phyloP scores from a whole-genome alignment of 129 eudicot genomes.

The Sambucus nigra region DNA sequence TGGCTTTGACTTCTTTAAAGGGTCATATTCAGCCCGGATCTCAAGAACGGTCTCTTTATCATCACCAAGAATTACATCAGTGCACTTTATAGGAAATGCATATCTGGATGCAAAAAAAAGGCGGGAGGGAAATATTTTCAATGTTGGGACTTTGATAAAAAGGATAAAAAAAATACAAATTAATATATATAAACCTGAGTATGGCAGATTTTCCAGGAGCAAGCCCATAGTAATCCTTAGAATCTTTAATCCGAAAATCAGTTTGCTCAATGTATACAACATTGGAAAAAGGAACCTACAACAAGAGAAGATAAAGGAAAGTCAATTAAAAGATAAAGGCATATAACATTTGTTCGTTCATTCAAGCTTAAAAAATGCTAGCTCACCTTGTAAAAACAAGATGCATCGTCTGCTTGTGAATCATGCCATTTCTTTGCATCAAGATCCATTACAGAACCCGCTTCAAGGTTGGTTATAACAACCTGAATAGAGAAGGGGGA shows the following conservation, averaged over 20 bases:
- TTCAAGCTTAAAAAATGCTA: neutral
- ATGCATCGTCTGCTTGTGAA: slow-evolving; percentile 65
- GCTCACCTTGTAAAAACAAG: slow-evolving; percentile 75
- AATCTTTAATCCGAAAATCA: slow-evolving; percentile 82
- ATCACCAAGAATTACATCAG: slow-evolving; percentile 74
- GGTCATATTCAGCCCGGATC: slow-evolving; percentile 82
- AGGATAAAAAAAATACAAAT: neutral
- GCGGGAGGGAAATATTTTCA: neutral
- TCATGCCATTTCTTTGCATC: slow-evolving; percentile 99
- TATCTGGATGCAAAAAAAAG: slow-evolving; percentile 40
- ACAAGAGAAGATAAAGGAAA: neutral
- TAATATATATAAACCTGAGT: slow-evolving; percentile 42
- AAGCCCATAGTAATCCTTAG: slow-evolving; percentile 92
- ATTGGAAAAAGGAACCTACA: slow-evolving; percentile 82
- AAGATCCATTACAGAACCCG: slow-evolving; percentile 51
- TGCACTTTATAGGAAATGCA: slow-evolving; percentile 92
- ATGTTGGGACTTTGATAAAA: neutral
- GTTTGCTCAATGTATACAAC: slow-evolving; percentile 68
- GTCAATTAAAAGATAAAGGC: neutral
- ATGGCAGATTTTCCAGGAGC: slow-evolving; percentile 94
- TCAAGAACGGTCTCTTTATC: slow-evolving; percentile 73
- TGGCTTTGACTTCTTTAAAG: slow-evolving; percentile 71
- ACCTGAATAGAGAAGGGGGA: slow-evolving; percentile 38
- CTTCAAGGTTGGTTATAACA: slow-evolving; percentile 80
- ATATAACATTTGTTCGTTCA: neutral